Percentiles rank a stretch among this genome's conserved stretches.
phyloP scores from a whole-genome alignment of 2,329 filamentous ascomycete genomes.

The Diaporthe nobilis region DNA sequence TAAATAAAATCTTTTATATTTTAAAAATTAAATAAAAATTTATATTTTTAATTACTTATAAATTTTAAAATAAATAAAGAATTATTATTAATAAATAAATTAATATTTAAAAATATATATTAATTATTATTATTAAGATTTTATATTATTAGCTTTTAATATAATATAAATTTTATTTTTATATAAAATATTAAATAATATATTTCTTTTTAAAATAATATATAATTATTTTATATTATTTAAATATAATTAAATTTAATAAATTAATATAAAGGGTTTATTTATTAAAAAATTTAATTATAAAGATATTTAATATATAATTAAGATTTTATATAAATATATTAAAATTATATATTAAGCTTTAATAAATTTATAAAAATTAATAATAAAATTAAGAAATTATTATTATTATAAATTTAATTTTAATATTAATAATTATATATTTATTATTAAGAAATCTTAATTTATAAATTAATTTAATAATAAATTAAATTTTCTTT shows the following conservation, averaged over 20 bases:
- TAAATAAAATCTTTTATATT: not conserved
- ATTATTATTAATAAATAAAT: not conserved
- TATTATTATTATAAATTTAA: not conserved
- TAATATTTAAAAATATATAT: not conserved
- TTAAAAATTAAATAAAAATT: not conserved
- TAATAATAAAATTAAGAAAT: not conserved
- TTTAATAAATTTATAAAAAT: not conserved
- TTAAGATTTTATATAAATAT: not conserved
- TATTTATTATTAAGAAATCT: not conserved
- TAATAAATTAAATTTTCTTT: not conserved
- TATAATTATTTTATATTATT: not conserved
- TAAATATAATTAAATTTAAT: not conserved
- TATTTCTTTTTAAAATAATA: not conserved
- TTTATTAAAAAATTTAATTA: not conserved
- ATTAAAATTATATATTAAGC: not conserved
- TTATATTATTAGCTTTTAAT: not conserved
- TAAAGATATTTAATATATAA: not conserved
- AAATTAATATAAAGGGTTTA: not conserved
- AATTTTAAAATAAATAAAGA: not conserved
- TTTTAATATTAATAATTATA: constrained; percentile 9
- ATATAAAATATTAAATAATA: not conserved
- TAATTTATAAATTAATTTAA: not conserved
- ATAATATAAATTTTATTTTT: not conserved
- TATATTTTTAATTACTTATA: not conserved
- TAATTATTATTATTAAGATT: not conserved